Conservation (phyloP, 441 rosid species). For the Mallotus repandus region DNA sequence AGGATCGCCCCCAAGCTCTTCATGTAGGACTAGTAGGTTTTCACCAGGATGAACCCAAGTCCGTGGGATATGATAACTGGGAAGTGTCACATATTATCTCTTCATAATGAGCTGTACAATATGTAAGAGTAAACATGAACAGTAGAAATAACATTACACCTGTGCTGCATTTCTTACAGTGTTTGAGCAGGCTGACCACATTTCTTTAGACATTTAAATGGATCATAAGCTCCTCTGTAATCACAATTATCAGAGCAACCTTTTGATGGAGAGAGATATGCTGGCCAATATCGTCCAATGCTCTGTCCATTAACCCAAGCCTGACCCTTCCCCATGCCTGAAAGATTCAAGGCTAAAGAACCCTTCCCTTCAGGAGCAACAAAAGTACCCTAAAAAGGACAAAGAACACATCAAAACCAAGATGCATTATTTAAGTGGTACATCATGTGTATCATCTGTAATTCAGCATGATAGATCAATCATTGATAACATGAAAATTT, state of each 20-base stretch:
- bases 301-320: conserved; percentile 71
- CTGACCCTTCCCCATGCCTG: conserved; percentile 73
- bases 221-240: conserved; percentile 55
- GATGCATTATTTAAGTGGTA: neutral
- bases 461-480: neutral
- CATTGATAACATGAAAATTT: neutral
- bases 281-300: conserved; percentile 66
- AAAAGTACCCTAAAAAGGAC: conserved; percentile 36
- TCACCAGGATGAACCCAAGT: conserved; percentile 53
- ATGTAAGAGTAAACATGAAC: neutral
- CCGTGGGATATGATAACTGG: conserved; percentile 64
- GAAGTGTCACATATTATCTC: conserved; percentile 15
- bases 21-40: conserved; percentile 57
- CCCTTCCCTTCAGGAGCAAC: conserved; percentile 50
- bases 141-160: neutral
- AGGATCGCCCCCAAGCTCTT: conserved; percentile 69
- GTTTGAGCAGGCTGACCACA: conserved; percentile 72
- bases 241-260: conserved; percentile 54
- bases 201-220: conserved; percentile 48
- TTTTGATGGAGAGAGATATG: conserved; percentile 47
- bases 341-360: conserved; percentile 54
- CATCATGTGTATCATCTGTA: neutral
- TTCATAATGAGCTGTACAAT: neutral
- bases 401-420: conserved; percentile 5
- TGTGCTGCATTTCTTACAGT: conserved; percentile 37